Evolutionary conservation across 257 asterid species (phyloP).

Genomic region (Solanum sejunctum): DNA sequence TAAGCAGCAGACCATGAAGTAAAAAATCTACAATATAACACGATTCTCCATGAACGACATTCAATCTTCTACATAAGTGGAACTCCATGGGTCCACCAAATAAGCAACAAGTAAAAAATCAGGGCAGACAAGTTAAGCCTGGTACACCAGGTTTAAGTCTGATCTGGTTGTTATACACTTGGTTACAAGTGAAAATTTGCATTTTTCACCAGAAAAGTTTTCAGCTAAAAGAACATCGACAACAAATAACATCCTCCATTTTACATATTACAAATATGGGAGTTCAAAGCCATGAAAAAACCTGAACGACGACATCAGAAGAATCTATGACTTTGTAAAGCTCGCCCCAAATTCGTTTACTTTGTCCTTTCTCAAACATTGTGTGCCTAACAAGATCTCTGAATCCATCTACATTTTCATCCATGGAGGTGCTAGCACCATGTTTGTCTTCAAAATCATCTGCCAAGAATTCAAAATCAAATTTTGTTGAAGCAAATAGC

Average conservation of each 20-base stretch:
- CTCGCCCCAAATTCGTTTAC: constrained; percentile 99
- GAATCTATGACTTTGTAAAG: constrained; percentile 97
- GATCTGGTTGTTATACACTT: neutral
- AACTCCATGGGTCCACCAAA: neutral
- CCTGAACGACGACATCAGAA: constrained; percentile 96
- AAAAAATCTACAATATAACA: neutral
- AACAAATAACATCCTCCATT: neutral
- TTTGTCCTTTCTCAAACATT: constrained; percentile 95
- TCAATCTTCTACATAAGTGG: neutral
- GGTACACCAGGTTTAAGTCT: neutral
- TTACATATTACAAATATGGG: neutral
- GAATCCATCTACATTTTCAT: constrained; percentile 69
- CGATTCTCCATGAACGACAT: neutral
- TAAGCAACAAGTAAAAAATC: neutral
- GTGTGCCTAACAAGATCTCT: constrained; percentile 85
- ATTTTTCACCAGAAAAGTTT: neutral
- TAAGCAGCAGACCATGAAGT: neutral
- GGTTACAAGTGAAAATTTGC: neutral
- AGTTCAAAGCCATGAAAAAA: neutral
- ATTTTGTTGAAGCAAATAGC: neutral
- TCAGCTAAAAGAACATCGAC: neutral
- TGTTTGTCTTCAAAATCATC: constrained; percentile 75
- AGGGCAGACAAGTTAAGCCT: neutral
- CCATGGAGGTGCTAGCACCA: constrained; percentile 45
- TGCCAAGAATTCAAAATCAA: neutral